phyloP scores from a whole-genome alignment of 2,329 filamentous ascomycete species.

The Davidsoniella australis region DNA sequence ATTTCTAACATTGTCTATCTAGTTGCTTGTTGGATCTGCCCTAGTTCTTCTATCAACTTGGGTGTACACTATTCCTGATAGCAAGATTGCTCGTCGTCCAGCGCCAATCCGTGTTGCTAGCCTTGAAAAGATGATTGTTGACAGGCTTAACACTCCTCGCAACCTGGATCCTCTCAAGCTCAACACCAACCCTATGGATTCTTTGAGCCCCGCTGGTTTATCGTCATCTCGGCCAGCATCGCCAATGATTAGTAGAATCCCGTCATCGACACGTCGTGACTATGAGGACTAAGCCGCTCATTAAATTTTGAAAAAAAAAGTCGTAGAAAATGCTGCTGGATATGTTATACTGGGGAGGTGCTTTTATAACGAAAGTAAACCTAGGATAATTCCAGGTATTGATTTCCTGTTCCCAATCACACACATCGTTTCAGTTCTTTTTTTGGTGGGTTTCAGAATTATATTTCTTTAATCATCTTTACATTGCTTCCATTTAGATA shows the following conservation, averaged over 20 bases:
- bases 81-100: conserved; percentile 35
- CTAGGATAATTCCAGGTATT: too few relatives aligned
- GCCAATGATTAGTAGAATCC: conserved; percentile 12
- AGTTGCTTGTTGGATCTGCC: conserved; percentile 71
- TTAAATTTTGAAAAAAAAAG: too few relatives aligned
- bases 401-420: too few relatives aligned
- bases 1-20: conserved; percentile 2
- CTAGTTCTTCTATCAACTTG: conserved; percentile 72
- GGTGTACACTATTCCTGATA: conserved; percentile 56
- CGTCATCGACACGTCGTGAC: conserved; percentile 8
- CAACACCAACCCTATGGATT: conserved; percentile 11
- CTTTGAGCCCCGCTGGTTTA: conserved; percentile 1
- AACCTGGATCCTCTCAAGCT: conserved; percentile 7
- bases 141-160: conserved; percentile 26
- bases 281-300: conserved; percentile 5
- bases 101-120: conserved; percentile 51
- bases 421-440: too few relatives aligned
- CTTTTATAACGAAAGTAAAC: too few relatives aligned
- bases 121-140: conserved; percentile 59
- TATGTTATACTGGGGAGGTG: too few relatives aligned
- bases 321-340: too few relatives aligned
- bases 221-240: conserved; percentile 10
- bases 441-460: too few relatives aligned
- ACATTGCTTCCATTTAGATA: too few relatives aligned
- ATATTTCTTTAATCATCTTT: too few relatives aligned